These are phyloP conservation scores for Carex arenaria DNA, from an alignment of 202 grass and related monocot genomes.

Conservation along the genomic window DNA sequence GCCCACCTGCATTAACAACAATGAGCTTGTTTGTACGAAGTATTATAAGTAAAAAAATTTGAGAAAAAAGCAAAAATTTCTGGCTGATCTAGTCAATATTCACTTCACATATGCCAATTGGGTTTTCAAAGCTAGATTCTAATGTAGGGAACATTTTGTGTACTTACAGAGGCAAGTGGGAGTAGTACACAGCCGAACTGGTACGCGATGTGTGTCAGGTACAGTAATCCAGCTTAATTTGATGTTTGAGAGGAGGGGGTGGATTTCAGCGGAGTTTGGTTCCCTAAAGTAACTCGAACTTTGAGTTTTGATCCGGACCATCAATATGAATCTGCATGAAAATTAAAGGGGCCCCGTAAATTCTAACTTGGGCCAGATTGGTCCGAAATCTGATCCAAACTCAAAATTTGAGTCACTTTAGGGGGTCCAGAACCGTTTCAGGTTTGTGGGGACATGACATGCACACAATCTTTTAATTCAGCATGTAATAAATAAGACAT, in stretches of 20 bases:
- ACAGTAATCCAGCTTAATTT: neutral
- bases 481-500: neutral
- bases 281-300: too few relatives aligned
- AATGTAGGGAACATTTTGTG: neutral
- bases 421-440: too few relatives aligned
- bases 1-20: slow-evolving; percentile 44
- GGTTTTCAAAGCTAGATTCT: neutral
- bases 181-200: neutral
- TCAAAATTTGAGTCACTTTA: too few relatives aligned
- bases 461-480: neutral
- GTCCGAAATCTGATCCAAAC: too few relatives aligned
- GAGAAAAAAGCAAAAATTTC: neutral
- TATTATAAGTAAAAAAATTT: neutral
- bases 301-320: too few relatives aligned
- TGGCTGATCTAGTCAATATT: neutral
- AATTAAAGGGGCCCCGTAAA: too few relatives aligned
- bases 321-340: too few relatives aligned
- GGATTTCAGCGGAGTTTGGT: too few relatives aligned
- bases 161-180: neutral
- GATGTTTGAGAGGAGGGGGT: neutral
- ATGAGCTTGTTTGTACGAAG: neutral
- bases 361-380: too few relatives aligned
- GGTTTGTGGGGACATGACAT: too few relatives aligned
- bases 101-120: neutral
- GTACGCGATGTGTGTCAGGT: neutral